Evolutionary conservation across 2,329 filamentous ascomycete genomes (phyloP).

Genomic region (Zymoseptoria passerinii): DNA sequence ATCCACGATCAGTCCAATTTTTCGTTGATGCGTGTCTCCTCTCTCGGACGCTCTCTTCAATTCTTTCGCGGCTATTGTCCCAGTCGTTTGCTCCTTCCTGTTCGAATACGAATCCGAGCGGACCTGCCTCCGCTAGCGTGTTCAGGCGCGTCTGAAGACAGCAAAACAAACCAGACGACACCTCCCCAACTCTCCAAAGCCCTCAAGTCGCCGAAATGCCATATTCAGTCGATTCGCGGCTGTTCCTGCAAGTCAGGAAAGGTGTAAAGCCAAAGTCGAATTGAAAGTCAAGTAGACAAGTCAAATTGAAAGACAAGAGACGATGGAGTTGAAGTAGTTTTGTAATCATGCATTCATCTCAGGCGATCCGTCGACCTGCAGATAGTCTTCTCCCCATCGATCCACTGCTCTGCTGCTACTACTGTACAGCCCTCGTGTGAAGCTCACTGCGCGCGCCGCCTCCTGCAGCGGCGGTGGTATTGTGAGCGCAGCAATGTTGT

Average conservation of each 20-base stretch:
- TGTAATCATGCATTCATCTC: constrained; percentile 31
- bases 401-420: constrained; percentile 26
- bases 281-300: background rate
- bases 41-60: too few relatives aligned
- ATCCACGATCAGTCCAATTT: too few relatives aligned
- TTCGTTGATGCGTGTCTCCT: too few relatives aligned
- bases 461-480: constrained; percentile 23
- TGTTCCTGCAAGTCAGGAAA: background rate
- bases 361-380: constrained; percentile 4
- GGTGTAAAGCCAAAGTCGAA: background rate
- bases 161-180: background rate
- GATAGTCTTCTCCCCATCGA: constrained; percentile 10
- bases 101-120: background rate
- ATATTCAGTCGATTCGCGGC: background rate
- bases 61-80: too few relatives aligned
- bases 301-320: constrained; percentile 11
- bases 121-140: background rate
- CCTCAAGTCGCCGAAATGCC: background rate
- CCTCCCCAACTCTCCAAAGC: background rate
- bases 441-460: constrained; percentile 16
- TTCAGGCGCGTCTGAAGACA: background rate
- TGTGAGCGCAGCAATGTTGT: constrained; percentile 17
- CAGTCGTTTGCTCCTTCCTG: too few relatives aligned
- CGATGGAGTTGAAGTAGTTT: constrained; percentile 21
- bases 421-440: constrained; percentile 27